Conservation (phyloP, 2,329 filamentous ascomycete species). For the Alternaria tenuissima region DNA sequence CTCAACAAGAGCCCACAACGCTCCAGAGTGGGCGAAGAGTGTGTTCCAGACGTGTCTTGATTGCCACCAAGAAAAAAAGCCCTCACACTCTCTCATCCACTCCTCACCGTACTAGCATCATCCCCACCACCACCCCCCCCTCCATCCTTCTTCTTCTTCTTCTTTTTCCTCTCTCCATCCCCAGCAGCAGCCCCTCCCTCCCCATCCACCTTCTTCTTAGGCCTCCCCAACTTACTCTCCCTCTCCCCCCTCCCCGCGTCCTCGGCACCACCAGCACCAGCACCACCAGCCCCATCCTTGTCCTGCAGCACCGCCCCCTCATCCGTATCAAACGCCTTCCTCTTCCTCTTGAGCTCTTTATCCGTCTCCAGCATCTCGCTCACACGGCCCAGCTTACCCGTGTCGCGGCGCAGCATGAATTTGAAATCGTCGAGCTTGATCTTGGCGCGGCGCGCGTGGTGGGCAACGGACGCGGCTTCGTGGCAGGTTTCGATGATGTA, state of each 20-base stretch:
- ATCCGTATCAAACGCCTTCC: constrained; percentile 76
- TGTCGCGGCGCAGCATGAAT: constrained; percentile 87
- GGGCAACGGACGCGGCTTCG: constrained; percentile 83
- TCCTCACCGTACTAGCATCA: constrained; percentile 32
- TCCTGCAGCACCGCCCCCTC: constrained; percentile 66
- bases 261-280: neutral
- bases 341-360: constrained; percentile 81
- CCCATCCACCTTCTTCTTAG: constrained; percentile 29
- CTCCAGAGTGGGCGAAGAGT: too few relatives aligned
- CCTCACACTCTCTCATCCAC: constrained; percentile 18
- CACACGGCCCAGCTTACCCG: constrained; percentile 85
- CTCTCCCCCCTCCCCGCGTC: constrained; percentile 12
- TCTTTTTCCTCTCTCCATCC: constrained; percentile 26
- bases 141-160: constrained; percentile 28
- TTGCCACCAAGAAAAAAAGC: too few relatives aligned
- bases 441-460: constrained; percentile 89
- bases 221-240: constrained; percentile 18
- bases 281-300: constrained; percentile 21
- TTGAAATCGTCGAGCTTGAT: constrained; percentile 99
- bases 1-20: too few relatives aligned
- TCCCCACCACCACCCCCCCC: constrained; percentile 16
- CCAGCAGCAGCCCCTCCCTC: constrained; percentile 16
- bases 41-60: too few relatives aligned
- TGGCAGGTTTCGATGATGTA: constrained; percentile 92
- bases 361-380: constrained; percentile 90